A percentile compares a stretch with the other conserved stretches of the same genome.
Evolutionary conservation across 345 rosid species (phyloP).

Genomic region (Psidium friedrichsthalianum): DNA sequence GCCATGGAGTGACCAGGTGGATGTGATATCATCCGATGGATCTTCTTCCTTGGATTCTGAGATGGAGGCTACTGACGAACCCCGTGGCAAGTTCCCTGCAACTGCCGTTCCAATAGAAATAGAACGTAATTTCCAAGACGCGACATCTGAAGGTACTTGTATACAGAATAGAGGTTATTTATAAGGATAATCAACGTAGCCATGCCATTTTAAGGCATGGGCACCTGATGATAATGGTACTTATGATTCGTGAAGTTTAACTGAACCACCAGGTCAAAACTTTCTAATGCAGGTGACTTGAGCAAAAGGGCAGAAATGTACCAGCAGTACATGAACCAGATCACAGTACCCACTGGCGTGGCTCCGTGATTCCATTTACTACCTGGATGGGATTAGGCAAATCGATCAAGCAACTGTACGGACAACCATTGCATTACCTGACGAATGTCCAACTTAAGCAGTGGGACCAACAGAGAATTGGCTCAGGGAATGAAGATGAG

Average conservation of each 20-base stretch:
- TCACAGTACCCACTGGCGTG: constrained; percentile 51
- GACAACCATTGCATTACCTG: constrained; percentile 86
- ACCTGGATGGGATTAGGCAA: constrained; percentile 70
- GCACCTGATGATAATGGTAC: not conserved
- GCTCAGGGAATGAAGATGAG: constrained; percentile 35
- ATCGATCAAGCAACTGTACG: constrained; percentile 60
- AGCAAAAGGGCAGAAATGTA: constrained; percentile 56
- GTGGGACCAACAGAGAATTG: constrained; percentile 64
- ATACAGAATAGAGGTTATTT: not conserved
- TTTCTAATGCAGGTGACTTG: constrained; percentile 22
- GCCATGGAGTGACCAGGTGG: constrained; percentile 40
- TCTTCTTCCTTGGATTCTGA: constrained; percentile 44
- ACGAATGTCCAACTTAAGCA: constrained; percentile 51
- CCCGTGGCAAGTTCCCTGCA: not conserved
- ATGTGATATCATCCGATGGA: constrained; percentile 44
- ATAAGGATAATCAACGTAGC: not conserved
- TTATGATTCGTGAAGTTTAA: not conserved
- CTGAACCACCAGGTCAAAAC: not conserved
- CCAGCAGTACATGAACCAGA: constrained; percentile 72
- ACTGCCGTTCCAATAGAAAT: not conserved
- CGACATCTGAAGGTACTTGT: constrained; percentile 33
- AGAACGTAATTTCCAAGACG: constrained; percentile 13
- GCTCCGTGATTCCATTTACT: constrained; percentile 66
- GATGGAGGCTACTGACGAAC: constrained; percentile 9
- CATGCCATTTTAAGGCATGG: not conserved